phyloP scores from a whole-genome alignment of 129 eudicot species.

The Cynara cardunculus region DNA sequence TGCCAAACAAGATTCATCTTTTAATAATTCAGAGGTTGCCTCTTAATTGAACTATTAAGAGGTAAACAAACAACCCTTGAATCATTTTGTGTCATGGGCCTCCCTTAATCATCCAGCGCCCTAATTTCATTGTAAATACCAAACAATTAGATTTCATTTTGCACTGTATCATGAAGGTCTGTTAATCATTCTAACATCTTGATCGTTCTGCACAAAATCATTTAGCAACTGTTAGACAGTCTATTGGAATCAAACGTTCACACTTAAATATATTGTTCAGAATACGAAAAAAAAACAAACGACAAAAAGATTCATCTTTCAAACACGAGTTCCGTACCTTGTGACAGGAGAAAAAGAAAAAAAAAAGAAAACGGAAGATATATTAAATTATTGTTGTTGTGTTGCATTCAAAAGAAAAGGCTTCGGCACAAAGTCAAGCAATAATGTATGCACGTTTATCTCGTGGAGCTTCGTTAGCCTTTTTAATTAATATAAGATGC shows the following conservation, averaged over 20 bases:
- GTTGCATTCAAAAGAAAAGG: slow-evolving; percentile 24
- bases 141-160: too few species aligned
- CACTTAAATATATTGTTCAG: background rate
- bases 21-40: too few species aligned
- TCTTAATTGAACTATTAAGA: too few species aligned
- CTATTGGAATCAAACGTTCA: background rate
- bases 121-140: too few species aligned
- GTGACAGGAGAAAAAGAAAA: background rate
- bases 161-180: too few species aligned
- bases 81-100: too few species aligned
- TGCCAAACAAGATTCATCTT: too few species aligned
- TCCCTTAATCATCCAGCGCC: too few species aligned
- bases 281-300: background rate
- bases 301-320: background rate
- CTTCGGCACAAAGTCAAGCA: slow-evolving; percentile 17
- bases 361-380: background rate
- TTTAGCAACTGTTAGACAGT: too few species aligned
- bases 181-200: too few species aligned
- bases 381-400: slow-evolving; percentile 18
- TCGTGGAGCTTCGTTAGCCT: slow-evolving; percentile 17
- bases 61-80: too few species aligned
- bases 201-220: too few species aligned
- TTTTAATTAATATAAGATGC: slow-evolving; percentile 12
- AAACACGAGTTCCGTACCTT: background rate
- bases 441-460: slow-evolving; percentile 18